These are phyloP conservation scores for Aureoboletus auriporus DNA, from an alignment of 768 basidiomycete species.

Conservation along the genomic window DNA sequence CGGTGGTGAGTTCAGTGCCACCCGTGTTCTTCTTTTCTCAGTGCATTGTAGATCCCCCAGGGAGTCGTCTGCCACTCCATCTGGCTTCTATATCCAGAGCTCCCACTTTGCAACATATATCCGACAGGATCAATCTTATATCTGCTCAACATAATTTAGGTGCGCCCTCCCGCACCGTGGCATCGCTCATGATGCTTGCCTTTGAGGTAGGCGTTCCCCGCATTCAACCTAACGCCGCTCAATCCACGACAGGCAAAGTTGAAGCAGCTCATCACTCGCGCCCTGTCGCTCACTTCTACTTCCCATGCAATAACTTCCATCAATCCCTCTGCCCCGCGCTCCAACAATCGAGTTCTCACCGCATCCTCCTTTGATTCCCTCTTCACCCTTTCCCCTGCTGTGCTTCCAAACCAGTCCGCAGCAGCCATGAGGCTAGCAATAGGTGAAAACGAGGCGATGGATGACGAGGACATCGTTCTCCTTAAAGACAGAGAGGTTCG, in stretches of 20 bases:
- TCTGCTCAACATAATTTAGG: conserved; percentile 72
- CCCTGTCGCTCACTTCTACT: conserved; percentile 69
- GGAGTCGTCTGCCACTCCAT: conserved; percentile 66
- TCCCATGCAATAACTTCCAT: conserved; percentile 79
- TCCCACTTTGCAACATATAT: conserved; percentile 71
- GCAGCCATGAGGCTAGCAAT: conserved; percentile 67
- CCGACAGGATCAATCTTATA: conserved; percentile 77
- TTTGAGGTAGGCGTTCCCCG: conserved; percentile 54
- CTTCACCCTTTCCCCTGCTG: conserved; percentile 71
- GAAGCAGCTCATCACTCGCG: conserved; percentile 80
- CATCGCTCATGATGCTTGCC: conserved; percentile 70
- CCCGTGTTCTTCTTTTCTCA: background rate
- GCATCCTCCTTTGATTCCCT: conserved; percentile 72
- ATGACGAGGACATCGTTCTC: conserved; percentile 46
- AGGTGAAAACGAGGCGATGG: conserved; percentile 44
- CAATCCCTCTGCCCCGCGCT: conserved; percentile 46
- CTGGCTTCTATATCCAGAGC: conserved; percentile 71
- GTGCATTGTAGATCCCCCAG: conserved; percentile 53
- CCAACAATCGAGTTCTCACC: conserved; percentile 47
- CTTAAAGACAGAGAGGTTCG: conserved; percentile 61
- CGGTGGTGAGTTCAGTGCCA: conserved; percentile 42
- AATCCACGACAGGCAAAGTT: conserved; percentile 57
- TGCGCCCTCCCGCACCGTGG: conserved; percentile 57
- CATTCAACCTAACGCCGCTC: background rate
- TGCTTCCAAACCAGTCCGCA: conserved; percentile 76